Conservation (phyloP, 768 basidiomycete species). For the Leccinum olivaceopallidum region DNA sequence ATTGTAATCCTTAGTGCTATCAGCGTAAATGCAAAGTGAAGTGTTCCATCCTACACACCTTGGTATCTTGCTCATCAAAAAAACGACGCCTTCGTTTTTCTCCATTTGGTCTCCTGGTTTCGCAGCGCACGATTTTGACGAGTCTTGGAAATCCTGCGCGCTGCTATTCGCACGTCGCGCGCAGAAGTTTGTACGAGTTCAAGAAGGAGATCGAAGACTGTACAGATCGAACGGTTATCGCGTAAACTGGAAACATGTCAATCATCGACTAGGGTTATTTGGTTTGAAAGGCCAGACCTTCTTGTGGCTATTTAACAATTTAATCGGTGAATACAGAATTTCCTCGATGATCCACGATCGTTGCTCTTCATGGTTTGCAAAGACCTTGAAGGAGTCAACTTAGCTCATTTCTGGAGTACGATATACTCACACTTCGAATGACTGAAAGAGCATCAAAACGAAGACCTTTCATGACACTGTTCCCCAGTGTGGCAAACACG, state of each 20-base stretch:
- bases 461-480: slow-evolving; percentile 78
- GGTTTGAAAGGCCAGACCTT: slow-evolving; percentile 53
- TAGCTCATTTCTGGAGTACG: background rate
- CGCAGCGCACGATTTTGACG: slow-evolving; percentile 65
- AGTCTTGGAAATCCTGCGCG: slow-evolving; percentile 57
- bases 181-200: slow-evolving; percentile 97
- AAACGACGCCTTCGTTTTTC: slow-evolving; percentile 47
- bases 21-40: background rate
- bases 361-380: slow-evolving; percentile 88
- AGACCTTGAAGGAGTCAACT: slow-evolving; percentile 57
- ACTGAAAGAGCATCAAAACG: slow-evolving; percentile 80
- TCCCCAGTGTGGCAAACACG: slow-evolving; percentile 67
- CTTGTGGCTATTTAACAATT: slow-evolving; percentile 86
- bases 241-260: slow-evolving; percentile 58
- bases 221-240: slow-evolving; percentile 89
- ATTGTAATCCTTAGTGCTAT: slow-evolving; percentile 56
- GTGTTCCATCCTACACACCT: slow-evolving; percentile 39
- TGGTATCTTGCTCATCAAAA: slow-evolving; percentile 66
- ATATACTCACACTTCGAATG: slow-evolving; percentile 72
- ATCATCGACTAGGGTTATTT: background rate
- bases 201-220: slow-evolving; percentile 87
- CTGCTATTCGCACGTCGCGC: slow-evolving; percentile 78
- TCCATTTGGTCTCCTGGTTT: slow-evolving; percentile 61
- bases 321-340: slow-evolving; percentile 86
- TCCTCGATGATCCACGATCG: slow-evolving; percentile 98